Conservation (phyloP, 2,329 filamentous ascomycete genomes). For the Ascochyta clinopodiicola region DNA sequence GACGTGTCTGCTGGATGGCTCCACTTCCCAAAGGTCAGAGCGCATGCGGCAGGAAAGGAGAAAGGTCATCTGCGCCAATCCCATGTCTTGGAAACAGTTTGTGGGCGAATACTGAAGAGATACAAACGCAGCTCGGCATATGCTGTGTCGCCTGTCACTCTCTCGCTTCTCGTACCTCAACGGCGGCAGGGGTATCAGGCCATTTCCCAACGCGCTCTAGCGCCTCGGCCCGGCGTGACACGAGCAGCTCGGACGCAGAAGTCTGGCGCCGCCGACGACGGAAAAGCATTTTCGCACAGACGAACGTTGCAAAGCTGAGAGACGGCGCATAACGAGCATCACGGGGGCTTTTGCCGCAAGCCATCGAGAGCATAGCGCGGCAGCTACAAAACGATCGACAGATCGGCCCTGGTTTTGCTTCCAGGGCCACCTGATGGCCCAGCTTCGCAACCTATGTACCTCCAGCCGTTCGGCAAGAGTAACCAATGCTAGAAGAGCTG, state of each 20-base stretch:
- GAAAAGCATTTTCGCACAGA: constrained; percentile 13
- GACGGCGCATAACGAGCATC: constrained; percentile 1
- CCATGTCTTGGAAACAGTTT: constrained; percentile 17
- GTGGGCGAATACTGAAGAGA: constrained; percentile 21
- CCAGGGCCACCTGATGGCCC: neutral
- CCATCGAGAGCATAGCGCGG: constrained; percentile 1
- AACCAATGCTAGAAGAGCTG: neutral
- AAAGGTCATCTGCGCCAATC: constrained; percentile 27
- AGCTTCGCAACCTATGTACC: neutral
- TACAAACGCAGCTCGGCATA: constrained; percentile 29
- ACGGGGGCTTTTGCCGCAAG: neutral
- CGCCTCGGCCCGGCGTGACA: constrained; percentile 33
- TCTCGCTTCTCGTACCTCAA: constrained; percentile 35
- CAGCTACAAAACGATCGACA: constrained; percentile 3
- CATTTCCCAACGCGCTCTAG: constrained; percentile 28
- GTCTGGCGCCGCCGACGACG: constrained; percentile 12
- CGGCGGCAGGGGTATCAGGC: constrained; percentile 33
- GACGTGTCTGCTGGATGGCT: constrained; percentile 16
- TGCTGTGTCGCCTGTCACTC: constrained; percentile 39
- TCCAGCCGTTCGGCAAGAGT: neutral
- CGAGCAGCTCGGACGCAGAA: constrained; percentile 14
- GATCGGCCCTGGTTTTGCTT: neutral
- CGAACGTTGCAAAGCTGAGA: constrained; percentile 2
- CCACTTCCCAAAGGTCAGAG: constrained; percentile 21
- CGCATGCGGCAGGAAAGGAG: constrained; percentile 17